Percentiles rank a stretch among this genome's conserved stretches.
Conservation (phyloP, 2,329 filamentous ascomycete species). For the Arthrinium phaeospermum region DNA sequence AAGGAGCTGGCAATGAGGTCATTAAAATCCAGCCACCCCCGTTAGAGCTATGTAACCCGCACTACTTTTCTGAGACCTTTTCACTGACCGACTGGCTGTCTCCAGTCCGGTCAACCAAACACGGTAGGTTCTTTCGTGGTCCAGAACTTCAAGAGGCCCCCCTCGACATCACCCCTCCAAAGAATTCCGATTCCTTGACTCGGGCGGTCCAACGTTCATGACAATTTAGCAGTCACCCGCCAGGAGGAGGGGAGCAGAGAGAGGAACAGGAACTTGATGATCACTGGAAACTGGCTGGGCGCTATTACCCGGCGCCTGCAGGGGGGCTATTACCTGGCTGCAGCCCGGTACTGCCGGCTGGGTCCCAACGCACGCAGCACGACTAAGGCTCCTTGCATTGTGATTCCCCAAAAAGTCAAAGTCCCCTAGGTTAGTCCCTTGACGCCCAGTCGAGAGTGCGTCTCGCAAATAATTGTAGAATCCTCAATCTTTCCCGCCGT, state of each 20-base stretch:
- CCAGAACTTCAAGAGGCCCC: background rate
- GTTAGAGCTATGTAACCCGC: background rate
- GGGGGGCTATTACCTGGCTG: background rate
- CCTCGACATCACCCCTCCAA: background rate
- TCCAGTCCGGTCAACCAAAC: background rate
- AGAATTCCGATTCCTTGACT: background rate
- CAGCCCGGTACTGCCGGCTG: background rate
- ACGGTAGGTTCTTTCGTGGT: background rate
- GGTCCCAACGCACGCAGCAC: background rate
- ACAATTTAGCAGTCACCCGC: background rate
- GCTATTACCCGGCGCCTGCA: background rate
- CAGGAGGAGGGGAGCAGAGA: background rate
- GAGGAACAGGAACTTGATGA: background rate
- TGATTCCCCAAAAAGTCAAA: background rate
- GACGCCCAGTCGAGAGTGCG: constrained; percentile 1
- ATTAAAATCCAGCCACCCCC: background rate
- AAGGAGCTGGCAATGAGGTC: background rate
- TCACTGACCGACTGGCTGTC: background rate
- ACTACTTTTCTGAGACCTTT: background rate
- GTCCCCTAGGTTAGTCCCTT: background rate
- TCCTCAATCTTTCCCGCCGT: background rate
- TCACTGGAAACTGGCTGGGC: background rate
- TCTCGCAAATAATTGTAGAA: constrained; percentile 2
- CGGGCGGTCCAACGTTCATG: background rate
- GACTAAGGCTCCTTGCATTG: constrained; percentile 6